Evolutionary conservation across 148 eudicot genomes (phyloP).

Genomic region (Spergularia marina): DNA sequence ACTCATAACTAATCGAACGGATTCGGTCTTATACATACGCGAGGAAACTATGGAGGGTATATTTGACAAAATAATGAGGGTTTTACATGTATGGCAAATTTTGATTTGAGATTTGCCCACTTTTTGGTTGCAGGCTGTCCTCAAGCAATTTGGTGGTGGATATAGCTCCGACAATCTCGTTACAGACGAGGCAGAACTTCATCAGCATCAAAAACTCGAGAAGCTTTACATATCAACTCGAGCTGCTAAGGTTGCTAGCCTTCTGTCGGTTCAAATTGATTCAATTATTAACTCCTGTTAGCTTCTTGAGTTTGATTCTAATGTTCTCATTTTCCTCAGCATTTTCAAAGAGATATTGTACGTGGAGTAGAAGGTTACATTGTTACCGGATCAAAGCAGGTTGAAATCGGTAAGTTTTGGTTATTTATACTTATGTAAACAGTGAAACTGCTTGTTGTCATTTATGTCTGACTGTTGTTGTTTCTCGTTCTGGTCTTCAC

Average conservation of each 20-base stretch:
- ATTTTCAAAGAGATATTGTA: slow-evolving; percentile 95
- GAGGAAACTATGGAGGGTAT: not conserved
- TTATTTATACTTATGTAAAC: not conserved
- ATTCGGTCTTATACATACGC: too few species aligned
- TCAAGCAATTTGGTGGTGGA: slow-evolving; percentile 94
- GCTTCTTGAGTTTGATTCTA: slow-evolving; percentile 10
- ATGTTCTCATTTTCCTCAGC: slow-evolving; percentile 40
- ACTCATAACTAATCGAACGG: too few species aligned
- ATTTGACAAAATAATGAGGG: not conserved
- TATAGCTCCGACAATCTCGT: slow-evolving; percentile 74
- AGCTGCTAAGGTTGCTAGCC: slow-evolving; percentile 73
- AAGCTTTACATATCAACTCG: slow-evolving; percentile 92
- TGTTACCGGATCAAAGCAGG: slow-evolving; percentile 96
- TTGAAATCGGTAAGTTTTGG: slow-evolving; percentile 66
- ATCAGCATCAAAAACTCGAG: slow-evolving; percentile 93
- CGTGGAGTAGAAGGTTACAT: slow-evolving; percentile 98
- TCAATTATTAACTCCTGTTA: not conserved
- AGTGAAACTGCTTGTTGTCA: not conserved
- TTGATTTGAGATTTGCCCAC: too few species aligned
- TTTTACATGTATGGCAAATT: too few species aligned
- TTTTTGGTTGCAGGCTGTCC: slow-evolving; percentile 61
- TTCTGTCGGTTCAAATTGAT: slow-evolving; percentile 10
- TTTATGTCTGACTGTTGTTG: slow-evolving; percentile 13
- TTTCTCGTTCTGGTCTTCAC: slow-evolving; percentile 14
- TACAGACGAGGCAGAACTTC: slow-evolving; percentile 73